A percentile compares a stretch with the other conserved stretches of the same genome.
These are phyloP conservation scores for Rutstroemia sydowiana DNA, from an alignment of 2,329 filamentous ascomycete genomes.

Conservation along the genomic window DNA sequence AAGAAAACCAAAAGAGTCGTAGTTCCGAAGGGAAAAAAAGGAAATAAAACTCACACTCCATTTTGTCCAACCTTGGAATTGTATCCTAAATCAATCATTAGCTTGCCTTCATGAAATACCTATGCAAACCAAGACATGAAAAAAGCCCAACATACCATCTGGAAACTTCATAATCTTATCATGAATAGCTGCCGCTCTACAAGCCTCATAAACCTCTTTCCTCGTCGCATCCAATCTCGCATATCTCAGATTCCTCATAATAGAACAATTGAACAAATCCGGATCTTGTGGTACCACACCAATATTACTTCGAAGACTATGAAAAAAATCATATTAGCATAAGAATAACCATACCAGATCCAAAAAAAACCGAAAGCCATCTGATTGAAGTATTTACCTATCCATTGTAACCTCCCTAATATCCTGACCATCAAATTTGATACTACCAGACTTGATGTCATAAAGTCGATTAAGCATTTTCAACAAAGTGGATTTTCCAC, in stretches of 20 bases:
- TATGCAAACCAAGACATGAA: background rate
- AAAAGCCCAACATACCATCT: slow-evolving; percentile 43
- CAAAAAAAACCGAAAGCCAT: no score
- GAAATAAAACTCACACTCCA: slow-evolving; percentile 41
- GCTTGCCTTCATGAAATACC: no score
- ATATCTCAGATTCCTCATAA: slow-evolving; percentile 32
- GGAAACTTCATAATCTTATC: slow-evolving; percentile 50
- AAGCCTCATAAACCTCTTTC: slow-evolving; percentile 38
- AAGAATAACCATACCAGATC: no score
- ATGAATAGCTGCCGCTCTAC: slow-evolving; percentile 49
- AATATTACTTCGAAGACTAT: slow-evolving; percentile 35
- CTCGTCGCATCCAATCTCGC: slow-evolving; percentile 25
- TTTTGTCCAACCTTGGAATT: slow-evolving; percentile 38
- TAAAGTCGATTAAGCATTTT: slow-evolving; percentile 40
- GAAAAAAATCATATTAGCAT: slow-evolving; percentile 3
- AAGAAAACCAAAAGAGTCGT: no score
- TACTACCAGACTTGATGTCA: slow-evolving; percentile 33
- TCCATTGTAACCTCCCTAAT: slow-evolving; percentile 37
- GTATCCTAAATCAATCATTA: slow-evolving; percentile 29
- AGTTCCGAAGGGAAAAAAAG: no score
- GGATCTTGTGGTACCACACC: slow-evolving; percentile 53
- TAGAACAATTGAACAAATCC: slow-evolving; percentile 46
- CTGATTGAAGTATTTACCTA: no score
- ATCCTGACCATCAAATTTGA: slow-evolving; percentile 33
- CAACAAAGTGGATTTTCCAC: slow-evolving; percentile 38